Conservation (phyloP, 164 flowering plant genomes). For the Kalanchoe fedtschenkoi region DNA sequence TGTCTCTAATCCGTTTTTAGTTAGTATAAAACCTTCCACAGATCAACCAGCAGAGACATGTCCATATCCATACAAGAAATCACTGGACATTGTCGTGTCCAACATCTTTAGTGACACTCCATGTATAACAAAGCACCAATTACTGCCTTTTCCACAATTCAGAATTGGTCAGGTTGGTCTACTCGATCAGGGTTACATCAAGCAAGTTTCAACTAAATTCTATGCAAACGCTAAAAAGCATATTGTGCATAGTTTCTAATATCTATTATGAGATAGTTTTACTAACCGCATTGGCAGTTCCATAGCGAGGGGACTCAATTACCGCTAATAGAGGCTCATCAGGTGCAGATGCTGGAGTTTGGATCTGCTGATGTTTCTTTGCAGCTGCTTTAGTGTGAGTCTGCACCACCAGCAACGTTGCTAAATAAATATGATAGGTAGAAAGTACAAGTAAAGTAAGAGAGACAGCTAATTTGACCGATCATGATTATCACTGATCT, state of each 20-base stretch:
- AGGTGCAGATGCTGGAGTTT: conserved; percentile 12
- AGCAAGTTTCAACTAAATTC: neutral
- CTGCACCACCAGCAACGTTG: conserved; percentile 27
- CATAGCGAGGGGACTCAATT: conserved; percentile 58
- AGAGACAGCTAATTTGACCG: neutral
- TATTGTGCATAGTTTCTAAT: neutral
- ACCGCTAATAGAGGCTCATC: conserved; percentile 37
- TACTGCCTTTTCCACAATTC: neutral
- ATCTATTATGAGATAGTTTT: neutral
- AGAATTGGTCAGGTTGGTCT: neutral
- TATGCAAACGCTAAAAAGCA: neutral
- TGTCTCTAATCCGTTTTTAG: neutral
- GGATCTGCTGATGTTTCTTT: conserved; percentile 22
- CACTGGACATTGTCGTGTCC: neutral
- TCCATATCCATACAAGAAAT: neutral
- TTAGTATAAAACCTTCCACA: neutral
- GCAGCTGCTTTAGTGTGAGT: conserved; percentile 44
- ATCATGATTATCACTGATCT: neutral
- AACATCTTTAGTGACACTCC: neutral
- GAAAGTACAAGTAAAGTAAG: neutral
- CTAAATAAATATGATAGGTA: too few species aligned
- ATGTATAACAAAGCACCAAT: too few species aligned
- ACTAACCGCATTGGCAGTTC: conserved; percentile 67
- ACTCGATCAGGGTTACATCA: neutral
- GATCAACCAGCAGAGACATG: neutral